Evolutionary conservation across 2,329 filamentous ascomycete genomes (phyloP), one percentile per base, ranked within the genome.

Genomic region (Neopestalotiopsis sp.): DNA sequence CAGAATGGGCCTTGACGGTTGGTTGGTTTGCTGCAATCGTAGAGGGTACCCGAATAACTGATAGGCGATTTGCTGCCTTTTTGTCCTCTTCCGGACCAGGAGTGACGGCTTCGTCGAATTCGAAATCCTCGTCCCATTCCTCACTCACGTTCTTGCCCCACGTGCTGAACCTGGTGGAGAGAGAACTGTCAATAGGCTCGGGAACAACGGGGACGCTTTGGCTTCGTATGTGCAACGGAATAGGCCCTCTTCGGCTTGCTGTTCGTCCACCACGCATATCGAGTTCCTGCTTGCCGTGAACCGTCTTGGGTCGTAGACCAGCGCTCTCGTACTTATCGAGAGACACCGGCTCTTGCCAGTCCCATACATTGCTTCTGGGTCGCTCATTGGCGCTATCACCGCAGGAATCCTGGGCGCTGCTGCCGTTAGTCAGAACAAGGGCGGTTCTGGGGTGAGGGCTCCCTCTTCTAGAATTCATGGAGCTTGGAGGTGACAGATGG

Each of bases 81-180:
- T 81, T 81, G 56, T 78, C 80, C 3, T 78, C 78, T 32, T 78
- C 78, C 34, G 77, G 78, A 42, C 79, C 80, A 49, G 79, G 77
- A n/a, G 79, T 79, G 4, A 71, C 77, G 40, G 84, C 78, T 34
- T 81, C 79, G 45, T 78, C 86, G 76, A 95, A 95, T 70, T 95
- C 92, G 74, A 97, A 96, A 78, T 97, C 94, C 71, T 95, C 92
- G 74, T 95, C 94, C 94, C 94, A 97, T 75, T 96, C 93, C 77
- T 97, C 94, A 70, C 91, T 95, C 12, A 91, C 90, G 17, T 89
- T 91, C 78, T 95, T 95, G 71, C 92, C 92, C 93, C 93, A 95
- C 1, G 93, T 95, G 58, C 93, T 92, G 75, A 94, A 95, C 75
- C 94, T 95, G 66, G 86, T 82, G 1, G 81, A 87, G n/a, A 88